phyloP scores from a whole-genome alignment of 192 early-diverging fungal species.

The Mortierella claussenii region DNA sequence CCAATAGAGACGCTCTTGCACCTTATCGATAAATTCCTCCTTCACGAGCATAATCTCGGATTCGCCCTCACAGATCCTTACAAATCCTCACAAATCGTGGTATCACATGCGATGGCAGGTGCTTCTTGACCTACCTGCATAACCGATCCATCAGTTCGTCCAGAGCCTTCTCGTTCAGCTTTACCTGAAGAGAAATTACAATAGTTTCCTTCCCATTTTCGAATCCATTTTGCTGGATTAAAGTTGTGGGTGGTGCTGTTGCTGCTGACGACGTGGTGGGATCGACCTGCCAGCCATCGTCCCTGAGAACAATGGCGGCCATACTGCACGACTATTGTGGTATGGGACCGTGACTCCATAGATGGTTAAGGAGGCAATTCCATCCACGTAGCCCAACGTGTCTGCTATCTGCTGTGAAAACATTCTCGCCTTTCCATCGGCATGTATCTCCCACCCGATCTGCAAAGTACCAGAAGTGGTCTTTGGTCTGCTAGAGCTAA shows the following conservation, averaged over 20 bases:
- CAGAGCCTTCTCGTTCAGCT: constrained; percentile 18
- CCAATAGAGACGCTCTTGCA: constrained; percentile 22
- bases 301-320: constrained; percentile 66
- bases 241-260: too few relatives aligned
- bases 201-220: too few relatives aligned
- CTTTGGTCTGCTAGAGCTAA: constrained; percentile 58
- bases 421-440: constrained; percentile 76
- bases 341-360: constrained; percentile 70
- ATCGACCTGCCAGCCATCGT: too few relatives aligned
- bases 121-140: constrained; percentile 21
- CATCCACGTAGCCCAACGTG: constrained; percentile 59
- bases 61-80: constrained; percentile 61
- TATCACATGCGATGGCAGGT: constrained; percentile 71
- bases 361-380: constrained; percentile 66
- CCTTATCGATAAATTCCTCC: constrained; percentile 18
- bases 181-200: too few relatives aligned
- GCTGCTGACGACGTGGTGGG: too few relatives aligned
- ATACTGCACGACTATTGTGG: constrained; percentile 74
- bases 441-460: constrained; percentile 80
- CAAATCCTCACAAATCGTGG: constrained; percentile 68
- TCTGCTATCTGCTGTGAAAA: constrained; percentile 72
- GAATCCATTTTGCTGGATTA: too few relatives aligned
- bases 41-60: constrained; percentile 35
- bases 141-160: constrained; percentile 51
- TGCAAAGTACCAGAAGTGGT: constrained; percentile 72